Percentiles rank a stretch among this genome's conserved stretches.
phyloP scores from a whole-genome alignment of 1,284 basidiomycete genomes.

The Erythrobasidium hasegawianum region DNA sequence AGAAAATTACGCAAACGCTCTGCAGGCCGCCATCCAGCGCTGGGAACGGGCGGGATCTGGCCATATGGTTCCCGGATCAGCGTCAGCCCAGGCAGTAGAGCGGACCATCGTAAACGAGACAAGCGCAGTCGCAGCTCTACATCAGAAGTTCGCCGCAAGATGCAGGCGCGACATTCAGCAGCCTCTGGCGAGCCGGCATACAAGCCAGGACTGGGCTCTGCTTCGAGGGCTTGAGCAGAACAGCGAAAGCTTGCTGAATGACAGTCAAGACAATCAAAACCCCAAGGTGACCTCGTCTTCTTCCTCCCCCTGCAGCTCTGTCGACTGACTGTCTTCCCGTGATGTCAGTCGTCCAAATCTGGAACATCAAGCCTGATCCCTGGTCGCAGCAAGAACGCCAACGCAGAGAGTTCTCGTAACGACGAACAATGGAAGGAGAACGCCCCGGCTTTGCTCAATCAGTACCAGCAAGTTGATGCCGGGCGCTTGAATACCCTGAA shows the following conservation, averaged over 20 bases:
- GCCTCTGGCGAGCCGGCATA: conserved; percentile 13
- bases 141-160: conserved; percentile 17
- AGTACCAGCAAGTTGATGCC: conserved; percentile 28
- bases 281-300: too few species aligned
- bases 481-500: conserved; percentile 21
- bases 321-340: neutral
- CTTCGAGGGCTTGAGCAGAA: conserved; percentile 15
- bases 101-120: conserved; percentile 22
- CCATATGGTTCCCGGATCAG: conserved; percentile 9
- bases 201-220: conserved; percentile 19
- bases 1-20: conserved; percentile 26
- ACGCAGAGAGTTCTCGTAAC: neutral
- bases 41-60: conserved; percentile 8
- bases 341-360: neutral
- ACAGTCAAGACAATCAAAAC: conserved; percentile 8
- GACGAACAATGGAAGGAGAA: conserved; percentile 23
- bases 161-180: conserved; percentile 22
- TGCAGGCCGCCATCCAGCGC: conserved; percentile 14
- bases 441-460: conserved; percentile 12
- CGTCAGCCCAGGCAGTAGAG: conserved; percentile 16
- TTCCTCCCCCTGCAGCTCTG: neutral
- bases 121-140: conserved; percentile 10
- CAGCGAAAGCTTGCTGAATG: conserved; percentile 17
- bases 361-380: neutral
- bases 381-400: neutral